A percentile compares a stretch with the other conserved stretches of the same genome.
These are phyloP conservation scores for Chlorella sp. DNA, from an alignment of 139 green algal species.

Conservation along the genomic window DNA sequence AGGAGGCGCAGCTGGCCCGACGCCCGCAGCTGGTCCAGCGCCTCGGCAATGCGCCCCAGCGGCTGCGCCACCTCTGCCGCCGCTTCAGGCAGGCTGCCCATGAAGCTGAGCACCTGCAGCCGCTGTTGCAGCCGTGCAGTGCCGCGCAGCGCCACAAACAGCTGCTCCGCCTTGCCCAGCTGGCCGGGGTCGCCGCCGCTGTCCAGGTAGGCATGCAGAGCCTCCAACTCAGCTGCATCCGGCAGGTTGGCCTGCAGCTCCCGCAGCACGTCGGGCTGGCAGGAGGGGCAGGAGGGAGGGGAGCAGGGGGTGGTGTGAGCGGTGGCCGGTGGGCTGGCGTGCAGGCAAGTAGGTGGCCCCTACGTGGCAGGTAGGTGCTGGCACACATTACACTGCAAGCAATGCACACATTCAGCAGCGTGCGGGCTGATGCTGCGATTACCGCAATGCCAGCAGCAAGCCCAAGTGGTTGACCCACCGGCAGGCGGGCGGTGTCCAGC, in stretches of 20 bases:
- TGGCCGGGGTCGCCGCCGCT: not conserved
- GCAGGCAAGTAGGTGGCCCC: too few relatives aligned
- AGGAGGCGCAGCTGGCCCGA: slow-evolving; percentile 1
- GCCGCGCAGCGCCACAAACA: slow-evolving; percentile 30
- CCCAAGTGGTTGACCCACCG: not conserved
- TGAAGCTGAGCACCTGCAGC: slow-evolving; percentile 25
- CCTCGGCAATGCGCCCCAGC: not conserved
- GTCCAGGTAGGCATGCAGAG: slow-evolving; percentile 32
- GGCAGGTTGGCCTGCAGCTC: slow-evolving; percentile 42
- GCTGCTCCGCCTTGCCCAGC: slow-evolving; percentile 32
- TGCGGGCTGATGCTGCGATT: too few relatives aligned
- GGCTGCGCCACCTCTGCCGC: slow-evolving; percentile 13
- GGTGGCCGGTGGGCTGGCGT: not conserved
- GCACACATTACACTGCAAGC: too few relatives aligned
- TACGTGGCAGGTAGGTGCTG: too few relatives aligned
- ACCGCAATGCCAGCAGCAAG: not conserved
- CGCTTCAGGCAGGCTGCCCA: slow-evolving; percentile 9
- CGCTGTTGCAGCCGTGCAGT: slow-evolving; percentile 15
- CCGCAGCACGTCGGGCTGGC: slow-evolving; percentile 11
- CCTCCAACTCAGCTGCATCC: slow-evolving; percentile 10
- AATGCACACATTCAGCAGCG: not conserved
- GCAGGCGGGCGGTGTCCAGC: slow-evolving; percentile 13
- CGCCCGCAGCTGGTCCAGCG: slow-evolving; percentile 20
- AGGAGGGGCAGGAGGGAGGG: not conserved
- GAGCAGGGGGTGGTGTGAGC: not conserved